Evolutionary conservation across 2,329 filamentous ascomycete species (phyloP).

Genomic region (Metarhizium rileyi): DNA sequence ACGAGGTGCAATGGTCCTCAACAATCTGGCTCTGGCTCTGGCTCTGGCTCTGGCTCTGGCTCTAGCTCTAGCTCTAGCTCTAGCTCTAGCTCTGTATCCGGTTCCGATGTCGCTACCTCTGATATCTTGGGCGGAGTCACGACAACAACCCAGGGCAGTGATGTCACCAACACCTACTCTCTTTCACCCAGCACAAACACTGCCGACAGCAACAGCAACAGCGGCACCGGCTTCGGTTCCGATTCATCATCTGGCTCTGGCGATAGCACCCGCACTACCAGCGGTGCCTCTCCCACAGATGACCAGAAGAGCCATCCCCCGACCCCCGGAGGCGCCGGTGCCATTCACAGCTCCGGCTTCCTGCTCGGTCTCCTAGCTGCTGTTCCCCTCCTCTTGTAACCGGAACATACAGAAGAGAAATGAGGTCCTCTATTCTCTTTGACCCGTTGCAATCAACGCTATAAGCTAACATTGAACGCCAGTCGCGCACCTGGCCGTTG

Average conservation of each 20-base stretch:
- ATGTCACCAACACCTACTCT: constrained; percentile 1
- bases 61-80: no score
- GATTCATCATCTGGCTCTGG: neutral
- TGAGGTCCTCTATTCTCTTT: no score
- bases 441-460: neutral
- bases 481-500: neutral
- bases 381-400: constrained; percentile 17
- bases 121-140: neutral
- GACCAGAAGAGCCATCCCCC: constrained; percentile 1
- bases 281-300: neutral
- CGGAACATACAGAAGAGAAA: neutral
- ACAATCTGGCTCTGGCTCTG: neutral
- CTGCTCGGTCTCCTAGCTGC: constrained; percentile 16
- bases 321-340: constrained; percentile 9
- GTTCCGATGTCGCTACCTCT: neutral
- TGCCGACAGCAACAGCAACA: neutral
- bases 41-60: neutral
- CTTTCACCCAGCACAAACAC: constrained; percentile 1
- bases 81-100: neutral
- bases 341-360: constrained; percentile 11
- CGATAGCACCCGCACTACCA: neutral
- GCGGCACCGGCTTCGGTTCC: neutral
- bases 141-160: neutral
- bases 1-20: constrained; percentile 3
- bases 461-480: neutral